Conservation (phyloP, 805 yeast genomes). For the Candida gorgasii region DNA sequence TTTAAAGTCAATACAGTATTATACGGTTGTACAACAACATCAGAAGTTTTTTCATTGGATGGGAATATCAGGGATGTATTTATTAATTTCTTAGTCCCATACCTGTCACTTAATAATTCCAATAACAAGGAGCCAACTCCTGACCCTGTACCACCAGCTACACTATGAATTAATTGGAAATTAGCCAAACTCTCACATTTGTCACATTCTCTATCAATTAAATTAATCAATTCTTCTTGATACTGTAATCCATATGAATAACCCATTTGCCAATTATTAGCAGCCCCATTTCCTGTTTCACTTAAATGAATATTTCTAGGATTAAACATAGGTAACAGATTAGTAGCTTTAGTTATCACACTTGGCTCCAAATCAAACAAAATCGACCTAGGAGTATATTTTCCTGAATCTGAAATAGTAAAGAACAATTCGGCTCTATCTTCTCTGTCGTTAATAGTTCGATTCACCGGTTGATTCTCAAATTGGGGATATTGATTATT, state of each 20-base stretch:
- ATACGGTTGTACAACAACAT: slow-evolving; percentile 98
- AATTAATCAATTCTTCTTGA: slow-evolving; percentile 73
- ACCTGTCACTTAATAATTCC: slow-evolving; percentile 78
- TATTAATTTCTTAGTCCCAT: slow-evolving; percentile 72
- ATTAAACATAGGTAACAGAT: slow-evolving; percentile 65
- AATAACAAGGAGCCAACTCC: slow-evolving; percentile 86
- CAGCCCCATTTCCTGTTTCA: slow-evolving; percentile 89
- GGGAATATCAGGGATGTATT: slow-evolving; percentile 91
- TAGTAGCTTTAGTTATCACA: slow-evolving; percentile 65
- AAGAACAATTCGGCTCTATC: slow-evolving; percentile 87
- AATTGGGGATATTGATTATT: slow-evolving; percentile 16
- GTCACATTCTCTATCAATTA: slow-evolving; percentile 88
- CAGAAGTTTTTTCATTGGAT: slow-evolving; percentile 71
- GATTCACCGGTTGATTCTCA: slow-evolving; percentile 12
- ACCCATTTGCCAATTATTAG: slow-evolving; percentile 95
- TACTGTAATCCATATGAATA: slow-evolving; percentile 69
- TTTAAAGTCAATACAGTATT: slow-evolving; percentile 82
- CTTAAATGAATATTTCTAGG: slow-evolving; percentile 80
- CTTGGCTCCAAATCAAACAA: slow-evolving; percentile 89
- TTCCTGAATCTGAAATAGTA: slow-evolving; percentile 67
- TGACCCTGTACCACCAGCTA: slow-evolving; percentile 98
- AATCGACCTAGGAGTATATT: slow-evolving; percentile 87
- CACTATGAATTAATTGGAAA: slow-evolving; percentile 88
- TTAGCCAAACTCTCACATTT: slow-evolving; percentile 87
- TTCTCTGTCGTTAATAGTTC: slow-evolving; percentile 24